phyloP scores from a whole-genome alignment of 1,139 yeast species.

The Saccharomycopsis phalli region DNA sequence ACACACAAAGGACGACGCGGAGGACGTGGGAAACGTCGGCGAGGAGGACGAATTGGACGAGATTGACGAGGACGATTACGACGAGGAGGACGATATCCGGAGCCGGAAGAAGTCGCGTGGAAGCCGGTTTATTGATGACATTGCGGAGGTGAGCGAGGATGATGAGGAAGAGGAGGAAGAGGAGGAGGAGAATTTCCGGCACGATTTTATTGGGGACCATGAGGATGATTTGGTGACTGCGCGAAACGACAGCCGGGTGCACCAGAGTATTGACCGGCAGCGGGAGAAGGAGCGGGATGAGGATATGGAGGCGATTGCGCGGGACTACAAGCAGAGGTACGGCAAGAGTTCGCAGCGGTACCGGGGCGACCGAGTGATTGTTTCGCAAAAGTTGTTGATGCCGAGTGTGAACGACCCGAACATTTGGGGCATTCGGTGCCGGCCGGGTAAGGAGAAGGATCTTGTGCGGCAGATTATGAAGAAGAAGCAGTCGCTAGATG shows the following conservation, averaged over 20 bases:
- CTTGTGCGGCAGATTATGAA: slow-evolving; percentile 76
- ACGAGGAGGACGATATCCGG: slow-evolving; percentile 49
- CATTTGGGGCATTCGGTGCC: slow-evolving; percentile 91
- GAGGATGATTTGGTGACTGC: slow-evolving; percentile 42
- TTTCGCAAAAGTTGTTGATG: slow-evolving; percentile 84
- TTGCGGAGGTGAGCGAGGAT: slow-evolving; percentile 98
- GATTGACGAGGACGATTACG: slow-evolving; percentile 34
- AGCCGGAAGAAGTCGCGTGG: slow-evolving; percentile 53
- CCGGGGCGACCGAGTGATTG: slow-evolving; percentile 81
- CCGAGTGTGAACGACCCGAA: slow-evolving; percentile 97
- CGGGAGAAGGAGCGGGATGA: slow-evolving; percentile 87
- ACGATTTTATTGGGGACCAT: slow-evolving; percentile 62
- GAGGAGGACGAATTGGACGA: slow-evolving; percentile 18
- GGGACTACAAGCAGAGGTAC: slow-evolving; percentile 83
- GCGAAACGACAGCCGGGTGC: slow-evolving; percentile 53
- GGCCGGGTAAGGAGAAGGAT: slow-evolving; percentile 90
- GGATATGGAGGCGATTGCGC: slow-evolving; percentile 92
- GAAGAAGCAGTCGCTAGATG: slow-evolving; percentile 62
- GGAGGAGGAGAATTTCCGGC: slow-evolving; percentile 79
- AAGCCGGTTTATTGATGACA: slow-evolving; percentile 94
- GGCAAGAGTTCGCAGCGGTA: slow-evolving; percentile 79
- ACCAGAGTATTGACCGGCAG: slow-evolving; percentile 85
- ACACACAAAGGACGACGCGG: neutral
- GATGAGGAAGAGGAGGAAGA: slow-evolving; percentile 94
- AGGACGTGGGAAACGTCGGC: slow-evolving; percentile 10